Conservation (phyloP, 495 filamentous ascomycete species). For the Hyaloscypha variabilis region DNA sequence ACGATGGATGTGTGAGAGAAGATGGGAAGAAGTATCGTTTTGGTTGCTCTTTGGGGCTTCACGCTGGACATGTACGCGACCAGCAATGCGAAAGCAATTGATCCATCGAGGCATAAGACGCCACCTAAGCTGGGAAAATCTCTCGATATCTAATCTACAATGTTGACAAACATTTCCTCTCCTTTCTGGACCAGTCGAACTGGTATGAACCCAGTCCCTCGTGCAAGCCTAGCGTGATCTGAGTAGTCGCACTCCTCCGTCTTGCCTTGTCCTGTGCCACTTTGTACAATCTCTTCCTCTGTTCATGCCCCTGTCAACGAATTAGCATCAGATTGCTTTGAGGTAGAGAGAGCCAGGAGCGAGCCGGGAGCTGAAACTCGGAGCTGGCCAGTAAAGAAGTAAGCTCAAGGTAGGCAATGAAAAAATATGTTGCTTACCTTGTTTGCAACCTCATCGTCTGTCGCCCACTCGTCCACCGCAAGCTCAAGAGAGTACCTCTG, state of each 20-base stretch:
- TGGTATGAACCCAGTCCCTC: conserved; percentile 48
- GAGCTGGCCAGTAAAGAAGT: too few species aligned
- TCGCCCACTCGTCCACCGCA: background rate
- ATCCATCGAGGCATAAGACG: background rate
- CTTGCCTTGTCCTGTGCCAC: conserved; percentile 53
- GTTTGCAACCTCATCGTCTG: background rate
- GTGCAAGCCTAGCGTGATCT: conserved; percentile 67
- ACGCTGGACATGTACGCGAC: too few species aligned
- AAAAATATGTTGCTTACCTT: too few species aligned
- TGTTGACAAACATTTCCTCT: conserved; percentile 53
- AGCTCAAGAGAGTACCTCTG: background rate
- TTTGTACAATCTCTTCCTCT: conserved; percentile 32
- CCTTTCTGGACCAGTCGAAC: conserved; percentile 65
- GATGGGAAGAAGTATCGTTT: too few species aligned
- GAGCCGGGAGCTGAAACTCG: too few species aligned
- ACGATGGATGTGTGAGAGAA: background rate
- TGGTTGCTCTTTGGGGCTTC: too few species aligned
- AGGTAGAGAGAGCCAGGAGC: too few species aligned
- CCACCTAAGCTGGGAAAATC: background rate
- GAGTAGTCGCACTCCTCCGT: conserved; percentile 44
- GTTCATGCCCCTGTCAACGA: too few species aligned
- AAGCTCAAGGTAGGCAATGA: too few species aligned
- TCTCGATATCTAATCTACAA: background rate
- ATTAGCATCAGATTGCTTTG: too few species aligned
- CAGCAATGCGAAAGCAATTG: too few species aligned